phyloP scores from a whole-genome alignment of 202 grass and related monocot genomes.

The Schoenoplectus triqueter region DNA sequence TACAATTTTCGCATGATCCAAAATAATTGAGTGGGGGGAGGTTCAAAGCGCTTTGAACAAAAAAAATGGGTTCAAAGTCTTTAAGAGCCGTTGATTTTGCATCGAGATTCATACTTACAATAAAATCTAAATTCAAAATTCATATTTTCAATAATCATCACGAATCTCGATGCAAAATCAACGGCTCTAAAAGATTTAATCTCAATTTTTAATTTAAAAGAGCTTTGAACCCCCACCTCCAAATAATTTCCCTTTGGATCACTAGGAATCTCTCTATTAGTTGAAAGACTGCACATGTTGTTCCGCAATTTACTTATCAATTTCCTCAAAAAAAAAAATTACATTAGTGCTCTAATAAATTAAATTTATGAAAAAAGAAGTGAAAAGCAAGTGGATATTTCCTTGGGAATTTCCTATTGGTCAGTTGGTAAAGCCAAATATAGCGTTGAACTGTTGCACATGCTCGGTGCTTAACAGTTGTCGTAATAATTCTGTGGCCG shows the following conservation, averaged over 20 bases:
- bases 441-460: constrained; percentile 29
- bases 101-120: no score
- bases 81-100: no score
- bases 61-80: no score
- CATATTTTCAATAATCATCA: no score
- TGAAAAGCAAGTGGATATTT: constrained; percentile 8
- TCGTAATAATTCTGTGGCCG: neutral
- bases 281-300: neutral
- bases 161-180: no score
- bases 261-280: neutral
- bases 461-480: constrained; percentile 3
- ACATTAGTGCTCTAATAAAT: no score
- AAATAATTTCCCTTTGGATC: neutral
- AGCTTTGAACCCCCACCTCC: no score
- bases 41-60: no score
- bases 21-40: neutral
- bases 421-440: constrained; percentile 35
- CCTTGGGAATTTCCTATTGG: constrained; percentile 17
- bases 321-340: no score
- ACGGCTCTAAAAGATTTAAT: no score
- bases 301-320: neutral
- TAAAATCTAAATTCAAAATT: no score
- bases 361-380: neutral
- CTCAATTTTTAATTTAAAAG: no score
- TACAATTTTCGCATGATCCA: constrained; percentile 13